These are phyloP conservation scores for Yamadazyma aaseri DNA, from an alignment of 1,139 yeast species.

Conservation along the genomic window DNA sequence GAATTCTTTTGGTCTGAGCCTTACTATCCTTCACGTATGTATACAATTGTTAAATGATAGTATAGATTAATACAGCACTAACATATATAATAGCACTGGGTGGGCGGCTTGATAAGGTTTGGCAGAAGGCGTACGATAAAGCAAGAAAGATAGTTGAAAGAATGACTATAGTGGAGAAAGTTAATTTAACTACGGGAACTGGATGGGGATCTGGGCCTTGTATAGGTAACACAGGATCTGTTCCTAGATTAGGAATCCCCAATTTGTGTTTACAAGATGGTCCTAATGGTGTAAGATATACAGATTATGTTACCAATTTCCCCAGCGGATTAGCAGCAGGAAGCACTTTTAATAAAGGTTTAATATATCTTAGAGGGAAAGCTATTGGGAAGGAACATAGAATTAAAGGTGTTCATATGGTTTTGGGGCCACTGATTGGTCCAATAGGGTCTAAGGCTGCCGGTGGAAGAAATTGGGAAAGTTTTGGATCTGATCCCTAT, in stretches of 20 bases:
- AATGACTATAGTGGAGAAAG: slow-evolving; percentile 59
- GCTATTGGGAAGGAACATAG: slow-evolving; percentile 59
- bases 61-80: slow-evolving; percentile 1
- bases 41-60: not conserved
- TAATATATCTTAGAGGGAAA: slow-evolving; percentile 52
- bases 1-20: slow-evolving; percentile 28
- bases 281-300: slow-evolving; percentile 59
- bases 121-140: slow-evolving; percentile 57
- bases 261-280: slow-evolving; percentile 66
- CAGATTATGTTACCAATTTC: slow-evolving; percentile 56
- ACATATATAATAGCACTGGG: slow-evolving; percentile 33
- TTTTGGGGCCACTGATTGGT: slow-evolving; percentile 62
- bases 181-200: slow-evolving; percentile 63
- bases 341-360: slow-evolving; percentile 54
- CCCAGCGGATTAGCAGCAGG: slow-evolving; percentile 64
- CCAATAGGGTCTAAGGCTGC: slow-evolving; percentile 65
- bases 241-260: slow-evolving; percentile 56
- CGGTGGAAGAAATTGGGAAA: slow-evolving; percentile 69
- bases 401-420: slow-evolving; percentile 58
- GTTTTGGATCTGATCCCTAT: slow-evolving; percentile 65
- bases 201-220: slow-evolving; percentile 68
- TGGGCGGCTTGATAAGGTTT: slow-evolving; percentile 43
- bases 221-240: slow-evolving; percentile 61
- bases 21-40: slow-evolving; percentile 40
- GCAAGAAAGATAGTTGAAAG: slow-evolving; percentile 53